Base-by-base conservation (phyloP, 2,329 filamentous ascomycete genomes). In the Stagonosporopsis chrysanthemi region DNA sequence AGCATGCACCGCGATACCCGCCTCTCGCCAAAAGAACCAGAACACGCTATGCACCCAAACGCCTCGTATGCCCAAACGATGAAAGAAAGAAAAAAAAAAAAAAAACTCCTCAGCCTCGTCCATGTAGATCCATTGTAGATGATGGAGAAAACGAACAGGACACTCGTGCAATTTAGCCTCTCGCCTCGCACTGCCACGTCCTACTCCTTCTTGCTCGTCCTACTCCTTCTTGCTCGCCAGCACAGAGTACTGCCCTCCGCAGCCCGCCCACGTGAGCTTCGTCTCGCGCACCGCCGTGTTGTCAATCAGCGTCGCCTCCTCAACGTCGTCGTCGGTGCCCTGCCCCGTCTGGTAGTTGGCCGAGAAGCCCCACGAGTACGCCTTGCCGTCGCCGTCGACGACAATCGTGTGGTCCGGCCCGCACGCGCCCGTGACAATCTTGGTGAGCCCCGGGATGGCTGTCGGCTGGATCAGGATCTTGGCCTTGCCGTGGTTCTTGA, bases 171-270 rank as follows among this genome's bases (percentile, higher is more conserved):
- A 50, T 51, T 46, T 51, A 41, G 26, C 8, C 39, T 6, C 31
- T 15, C 14, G 5, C 31, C 15, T n/a, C 31, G 15, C 14, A 14
- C 15, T 35, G 11, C 31, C 31, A 6, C 31, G 11, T 14, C 31
- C 14, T 35, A 15, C 31, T 35, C 19, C 19, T 19, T 19, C n/a
- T 6, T 11, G 17, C 9, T 17, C 33, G 7, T 17, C 17, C 41
- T 67, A 68, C 56, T 66, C 61, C 52, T 70, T 71, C 61, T 69
- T 66, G 45, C 66, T 70, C 35, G 83, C 81, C n/a, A 91, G 67
- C 23, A 91, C 78, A 1, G 88, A 89, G 75, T 87, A 97, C 72
- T 97, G 93, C 5, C 92, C 92, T 63, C 94, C 93, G n/a, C 89
- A 89, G 40, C 90, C 91, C n/a, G 90, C 90, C 77, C 84, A 91